phyloP scores from a whole-genome alignment of 2,329 filamentous ascomycete species.

The Aspergillus bombycis region DNA sequence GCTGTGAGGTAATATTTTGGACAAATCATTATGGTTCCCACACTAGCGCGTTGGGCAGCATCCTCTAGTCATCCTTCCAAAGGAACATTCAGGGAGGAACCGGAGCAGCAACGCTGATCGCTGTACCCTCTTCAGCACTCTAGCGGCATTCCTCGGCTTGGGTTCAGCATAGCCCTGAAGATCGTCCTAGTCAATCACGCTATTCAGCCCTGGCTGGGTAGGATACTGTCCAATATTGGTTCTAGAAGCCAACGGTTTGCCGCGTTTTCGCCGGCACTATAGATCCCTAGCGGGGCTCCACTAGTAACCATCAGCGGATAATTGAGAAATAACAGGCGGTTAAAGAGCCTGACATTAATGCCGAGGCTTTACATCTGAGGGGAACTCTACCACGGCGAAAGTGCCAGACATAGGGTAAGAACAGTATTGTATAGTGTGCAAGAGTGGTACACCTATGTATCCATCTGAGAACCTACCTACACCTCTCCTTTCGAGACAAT shows the following conservation, averaged over 20 bases:
- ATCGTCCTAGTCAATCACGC: neutral
- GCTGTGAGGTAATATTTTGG: neutral
- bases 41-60: neutral
- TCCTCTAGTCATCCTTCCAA: neutral
- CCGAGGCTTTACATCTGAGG: neutral
- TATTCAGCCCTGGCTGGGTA: neutral
- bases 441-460: neutral
- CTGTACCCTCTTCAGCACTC: neutral
- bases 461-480: neutral
- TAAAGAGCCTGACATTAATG: neutral
- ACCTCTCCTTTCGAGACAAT: neutral
- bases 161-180: neutral
- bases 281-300: neutral
- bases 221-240: neutral
- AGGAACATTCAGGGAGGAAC: neutral
- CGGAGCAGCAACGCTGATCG: neutral
- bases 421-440: neutral
- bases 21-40: neutral
- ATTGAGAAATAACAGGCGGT: neutral
- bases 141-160: neutral
- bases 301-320: neutral
- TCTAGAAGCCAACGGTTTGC: neutral
- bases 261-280: neutral
- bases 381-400: neutral
- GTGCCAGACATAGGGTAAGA: neutral